A percentile compares a stretch with the other conserved stretches of the same genome.
Evolutionary conservation across 2,329 filamentous ascomycete genomes (phyloP).

Genomic region (Pestalotiopsis sp.): DNA sequence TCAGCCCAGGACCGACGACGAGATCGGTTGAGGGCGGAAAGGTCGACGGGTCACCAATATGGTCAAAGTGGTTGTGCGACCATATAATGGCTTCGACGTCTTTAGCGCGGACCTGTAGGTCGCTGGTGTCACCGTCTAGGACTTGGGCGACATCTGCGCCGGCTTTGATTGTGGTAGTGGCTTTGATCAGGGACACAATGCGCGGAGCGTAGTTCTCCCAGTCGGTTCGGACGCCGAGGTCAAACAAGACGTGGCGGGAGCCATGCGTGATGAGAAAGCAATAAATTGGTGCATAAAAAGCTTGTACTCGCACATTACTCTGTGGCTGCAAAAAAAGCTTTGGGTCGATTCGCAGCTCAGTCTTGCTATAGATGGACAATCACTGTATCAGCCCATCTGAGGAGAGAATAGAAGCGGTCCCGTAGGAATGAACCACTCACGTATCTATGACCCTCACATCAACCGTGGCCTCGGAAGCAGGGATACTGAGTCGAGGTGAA

Average conservation of each 20-base stretch:
- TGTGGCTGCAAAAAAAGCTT: constrained; percentile 7
- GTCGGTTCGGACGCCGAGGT: constrained; percentile 26
- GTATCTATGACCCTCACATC: constrained; percentile 18
- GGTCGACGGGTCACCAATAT: constrained; percentile 47
- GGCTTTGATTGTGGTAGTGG: neutral
- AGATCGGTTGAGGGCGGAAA: constrained; percentile 45
- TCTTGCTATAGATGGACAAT: neutral
- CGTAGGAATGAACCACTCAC: neutral
- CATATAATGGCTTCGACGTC: constrained; percentile 36
- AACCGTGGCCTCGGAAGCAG: neutral
- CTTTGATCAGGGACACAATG: constrained; percentile 14
- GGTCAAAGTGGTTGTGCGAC: constrained; percentile 47
- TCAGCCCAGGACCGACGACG: constrained; percentile 37
- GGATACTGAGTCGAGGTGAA: neutral
- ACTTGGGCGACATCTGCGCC: constrained; percentile 15
- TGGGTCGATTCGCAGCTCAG: constrained; percentile 7
- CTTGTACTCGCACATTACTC: neutral
- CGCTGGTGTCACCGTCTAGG: constrained; percentile 14
- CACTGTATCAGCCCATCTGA: neutral
- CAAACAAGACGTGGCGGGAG: constrained; percentile 25
- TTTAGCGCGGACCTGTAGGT: neutral
- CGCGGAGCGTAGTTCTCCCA: constrained; percentile 21
- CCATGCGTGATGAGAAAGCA: constrained; percentile 19
- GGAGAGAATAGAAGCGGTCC: neutral
- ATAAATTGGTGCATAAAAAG: constrained; percentile 16